These are phyloP conservation scores for Syzygium grande DNA, from an alignment of 345 rosid genomes.

Conservation along the genomic window DNA sequence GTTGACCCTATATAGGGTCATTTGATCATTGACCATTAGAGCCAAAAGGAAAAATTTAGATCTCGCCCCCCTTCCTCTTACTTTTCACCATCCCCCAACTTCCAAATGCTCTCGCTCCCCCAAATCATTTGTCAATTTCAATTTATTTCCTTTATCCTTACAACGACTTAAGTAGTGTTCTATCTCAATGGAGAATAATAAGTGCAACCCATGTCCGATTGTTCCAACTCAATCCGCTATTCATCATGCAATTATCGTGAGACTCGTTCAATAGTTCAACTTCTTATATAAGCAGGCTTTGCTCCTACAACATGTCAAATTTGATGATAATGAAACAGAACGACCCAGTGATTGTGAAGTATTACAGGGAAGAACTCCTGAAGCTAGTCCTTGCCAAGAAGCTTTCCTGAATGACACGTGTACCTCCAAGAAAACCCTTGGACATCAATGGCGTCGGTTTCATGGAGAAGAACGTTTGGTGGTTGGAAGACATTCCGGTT, in stretches of 20 bases:
- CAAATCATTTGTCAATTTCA: too few relatives aligned
- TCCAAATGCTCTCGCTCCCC: too few relatives aligned
- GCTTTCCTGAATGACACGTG: background rate
- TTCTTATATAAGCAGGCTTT: rapidly evolving
- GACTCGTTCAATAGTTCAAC: background rate
- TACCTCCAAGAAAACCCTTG: background rate
- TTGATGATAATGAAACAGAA: background rate
- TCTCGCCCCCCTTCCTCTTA: too few relatives aligned
- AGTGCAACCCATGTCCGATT: too few relatives aligned
- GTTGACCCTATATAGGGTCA: too few relatives aligned
- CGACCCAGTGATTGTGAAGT: background rate
- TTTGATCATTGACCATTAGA: too few relatives aligned
- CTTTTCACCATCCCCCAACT: too few relatives aligned
- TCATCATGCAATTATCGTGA: background rate
- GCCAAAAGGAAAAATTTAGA: too few relatives aligned
- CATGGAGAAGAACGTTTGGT: background rate
- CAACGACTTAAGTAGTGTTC: too few relatives aligned
- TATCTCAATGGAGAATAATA: too few relatives aligned
- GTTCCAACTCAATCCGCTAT: too few relatives aligned
- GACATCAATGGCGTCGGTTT: background rate
- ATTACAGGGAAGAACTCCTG: background rate
- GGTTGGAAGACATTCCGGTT: background rate
- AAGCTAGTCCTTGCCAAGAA: background rate
- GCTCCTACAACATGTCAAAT: background rate
- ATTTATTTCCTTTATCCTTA: too few relatives aligned